Conservation (phyloP, 2,329 filamentous ascomycete genomes). For the Xylaria multiplex region DNA sequence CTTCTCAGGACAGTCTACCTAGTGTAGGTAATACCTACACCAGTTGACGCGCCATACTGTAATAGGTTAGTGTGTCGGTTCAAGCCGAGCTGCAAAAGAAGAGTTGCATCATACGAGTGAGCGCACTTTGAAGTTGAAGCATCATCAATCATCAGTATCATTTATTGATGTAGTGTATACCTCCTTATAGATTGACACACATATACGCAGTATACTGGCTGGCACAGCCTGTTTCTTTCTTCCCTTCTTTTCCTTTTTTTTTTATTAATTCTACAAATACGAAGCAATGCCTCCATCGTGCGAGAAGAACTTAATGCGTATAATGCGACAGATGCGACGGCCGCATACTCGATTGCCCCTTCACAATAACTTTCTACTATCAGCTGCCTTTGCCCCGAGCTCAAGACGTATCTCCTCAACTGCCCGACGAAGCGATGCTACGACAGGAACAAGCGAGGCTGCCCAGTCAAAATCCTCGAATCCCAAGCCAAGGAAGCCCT, state of each 20-base stretch:
- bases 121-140: background rate
- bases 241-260: background rate
- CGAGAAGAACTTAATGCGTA: slow-evolving; percentile 36
- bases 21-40: no score
- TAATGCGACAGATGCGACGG: slow-evolving; percentile 40
- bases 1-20: background rate
- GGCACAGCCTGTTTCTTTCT: background rate
- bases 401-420: slow-evolving; percentile 44
- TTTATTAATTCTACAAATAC: background rate
- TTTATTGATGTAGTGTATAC: background rate
- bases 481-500: slow-evolving; percentile 61
- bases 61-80: no score
- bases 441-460: slow-evolving; percentile 40
- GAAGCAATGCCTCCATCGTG: slow-evolving; percentile 41
- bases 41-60: no score
- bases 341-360: slow-evolving; percentile 41
- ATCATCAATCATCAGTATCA: background rate
- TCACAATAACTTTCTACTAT: slow-evolving; percentile 52
- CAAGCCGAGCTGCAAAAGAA: no score
- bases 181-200: background rate
- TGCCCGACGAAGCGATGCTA: slow-evolving; percentile 37
- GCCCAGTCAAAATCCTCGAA: slow-evolving; percentile 47
- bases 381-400: slow-evolving; percentile 47
- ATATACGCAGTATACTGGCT: background rate
- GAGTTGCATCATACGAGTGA: slow-evolving; percentile 6